Conservation (phyloP, 805 yeast species). For the Schwanniomyces sp. region DNA sequence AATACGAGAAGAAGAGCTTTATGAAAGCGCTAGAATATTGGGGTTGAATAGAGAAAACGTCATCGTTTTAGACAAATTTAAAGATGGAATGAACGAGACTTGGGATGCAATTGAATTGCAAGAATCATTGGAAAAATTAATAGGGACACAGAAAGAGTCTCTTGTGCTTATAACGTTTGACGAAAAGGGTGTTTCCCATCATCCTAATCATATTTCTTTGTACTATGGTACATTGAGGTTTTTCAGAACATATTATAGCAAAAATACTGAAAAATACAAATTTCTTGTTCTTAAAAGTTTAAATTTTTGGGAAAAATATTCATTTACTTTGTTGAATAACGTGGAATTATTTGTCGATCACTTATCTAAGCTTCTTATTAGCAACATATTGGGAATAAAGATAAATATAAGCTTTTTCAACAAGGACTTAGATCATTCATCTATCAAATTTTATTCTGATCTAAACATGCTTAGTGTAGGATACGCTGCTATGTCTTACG, state of each 20-base stretch:
- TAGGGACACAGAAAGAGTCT: slow-evolving; percentile 13
- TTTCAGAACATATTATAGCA: slow-evolving; percentile 13
- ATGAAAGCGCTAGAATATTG: slow-evolving; percentile 50
- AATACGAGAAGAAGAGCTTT: slow-evolving; percentile 60
- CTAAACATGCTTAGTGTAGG: slow-evolving; percentile 41
- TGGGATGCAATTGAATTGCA: slow-evolving; percentile 61
- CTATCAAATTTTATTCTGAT: slow-evolving; percentile 41
- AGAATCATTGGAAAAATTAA: slow-evolving; percentile 28
- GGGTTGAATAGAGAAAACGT: slow-evolving; percentile 48
- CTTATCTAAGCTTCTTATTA: slow-evolving; percentile 29
- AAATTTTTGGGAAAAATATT: slow-evolving; percentile 48
- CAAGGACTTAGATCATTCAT: slow-evolving; percentile 14
- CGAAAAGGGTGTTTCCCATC: slow-evolving; percentile 75
- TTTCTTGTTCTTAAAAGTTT: slow-evolving; percentile 34
- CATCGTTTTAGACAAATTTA: slow-evolving; percentile 41
- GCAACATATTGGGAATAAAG: slow-evolving; percentile 30
- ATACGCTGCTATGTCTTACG: slow-evolving; percentile 74
- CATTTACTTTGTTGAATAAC: slow-evolving; percentile 45
- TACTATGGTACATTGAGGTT: slow-evolving; percentile 48
- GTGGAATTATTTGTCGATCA: slow-evolving; percentile 38
- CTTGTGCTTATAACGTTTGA: slow-evolving; percentile 75
- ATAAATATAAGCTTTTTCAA: slow-evolving; percentile 39
- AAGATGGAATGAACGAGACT: slow-evolving; percentile 63
- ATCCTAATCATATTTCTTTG: slow-evolving; percentile 79
- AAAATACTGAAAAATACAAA: slow-evolving; percentile 10